Conservation (phyloP, 2,329 filamentous ascomycete species). For the Neurospora crassa region DNA sequence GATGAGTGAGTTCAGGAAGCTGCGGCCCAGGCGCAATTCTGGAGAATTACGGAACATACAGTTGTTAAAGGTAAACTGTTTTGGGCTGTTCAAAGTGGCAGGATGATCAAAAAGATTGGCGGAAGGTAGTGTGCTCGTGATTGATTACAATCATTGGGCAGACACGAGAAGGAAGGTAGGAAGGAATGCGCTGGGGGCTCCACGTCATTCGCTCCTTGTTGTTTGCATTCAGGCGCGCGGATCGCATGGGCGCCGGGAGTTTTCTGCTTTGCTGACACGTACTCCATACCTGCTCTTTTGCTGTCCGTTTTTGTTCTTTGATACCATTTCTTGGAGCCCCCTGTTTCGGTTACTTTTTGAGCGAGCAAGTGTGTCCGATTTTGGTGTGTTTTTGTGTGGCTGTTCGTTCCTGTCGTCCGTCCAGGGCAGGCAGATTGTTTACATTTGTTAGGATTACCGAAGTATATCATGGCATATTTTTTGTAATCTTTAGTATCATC, state of each 20-base stretch:
- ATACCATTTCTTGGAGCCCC: neutral
- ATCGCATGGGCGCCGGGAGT: neutral
- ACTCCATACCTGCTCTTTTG: neutral
- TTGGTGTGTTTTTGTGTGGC: neutral
- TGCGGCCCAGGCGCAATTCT: neutral
- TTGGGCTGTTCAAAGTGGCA: neutral
- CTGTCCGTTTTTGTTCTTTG: neutral
- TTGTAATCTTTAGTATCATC: neutral
- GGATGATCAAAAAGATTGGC: neutral
- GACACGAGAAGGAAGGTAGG: neutral
- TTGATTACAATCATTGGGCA: neutral
- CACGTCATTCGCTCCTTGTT: conserved; percentile 1
- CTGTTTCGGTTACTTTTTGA: neutral
- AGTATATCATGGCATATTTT: neutral
- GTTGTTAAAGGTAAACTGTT: neutral
- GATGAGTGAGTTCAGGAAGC: neutral
- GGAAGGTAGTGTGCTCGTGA: neutral
- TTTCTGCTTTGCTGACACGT: neutral
- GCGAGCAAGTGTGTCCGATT: neutral
- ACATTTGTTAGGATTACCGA: neutral
- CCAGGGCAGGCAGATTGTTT: neutral
- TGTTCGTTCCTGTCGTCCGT: neutral
- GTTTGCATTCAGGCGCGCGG: neutral
- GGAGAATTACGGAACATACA: neutral
- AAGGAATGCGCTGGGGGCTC: neutral